phyloP scores from a whole-genome alignment of 495 filamentous ascomycete species.

The Cercophora sp. region DNA sequence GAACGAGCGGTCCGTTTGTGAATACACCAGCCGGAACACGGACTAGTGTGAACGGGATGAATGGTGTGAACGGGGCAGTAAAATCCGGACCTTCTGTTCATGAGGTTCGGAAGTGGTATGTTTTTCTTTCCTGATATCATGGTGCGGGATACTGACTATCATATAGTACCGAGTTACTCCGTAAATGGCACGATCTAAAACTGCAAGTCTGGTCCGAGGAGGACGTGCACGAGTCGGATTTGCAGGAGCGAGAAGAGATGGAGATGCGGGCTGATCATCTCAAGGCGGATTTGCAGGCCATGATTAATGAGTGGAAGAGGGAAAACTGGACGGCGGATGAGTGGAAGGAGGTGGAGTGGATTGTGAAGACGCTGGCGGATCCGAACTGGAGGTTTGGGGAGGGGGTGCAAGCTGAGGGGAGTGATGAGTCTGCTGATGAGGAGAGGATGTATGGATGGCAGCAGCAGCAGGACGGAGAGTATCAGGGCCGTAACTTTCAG shows the following conservation, averaged over 20 bases:
- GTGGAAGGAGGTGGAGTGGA: conserved; percentile 11
- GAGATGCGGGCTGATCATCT: conserved; percentile 10
- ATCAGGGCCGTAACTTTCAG: no score
- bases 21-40: no score
- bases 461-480: no score
- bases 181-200: neutral
- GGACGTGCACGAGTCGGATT: conserved; percentile 6
- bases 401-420: neutral
- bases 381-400: neutral
- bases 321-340: conserved; percentile 16
- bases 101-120: no score
- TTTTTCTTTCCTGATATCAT: no score
- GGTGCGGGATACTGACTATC: no score
- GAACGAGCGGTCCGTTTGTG: no score
- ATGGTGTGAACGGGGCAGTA: no score
- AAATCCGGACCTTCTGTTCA: no score
- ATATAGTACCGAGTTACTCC: no score
- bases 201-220: conserved; percentile 14
- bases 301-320: conserved; percentile 9
- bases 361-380: conserved; percentile 9
- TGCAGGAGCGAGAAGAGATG: neutral
- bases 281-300: conserved; percentile 11
- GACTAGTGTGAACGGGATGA: no score
- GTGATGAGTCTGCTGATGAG: neutral
- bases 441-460: neutral